phyloP scores from a whole-genome alignment of 345 rosid genomes.

The Populus nigra region DNA sequence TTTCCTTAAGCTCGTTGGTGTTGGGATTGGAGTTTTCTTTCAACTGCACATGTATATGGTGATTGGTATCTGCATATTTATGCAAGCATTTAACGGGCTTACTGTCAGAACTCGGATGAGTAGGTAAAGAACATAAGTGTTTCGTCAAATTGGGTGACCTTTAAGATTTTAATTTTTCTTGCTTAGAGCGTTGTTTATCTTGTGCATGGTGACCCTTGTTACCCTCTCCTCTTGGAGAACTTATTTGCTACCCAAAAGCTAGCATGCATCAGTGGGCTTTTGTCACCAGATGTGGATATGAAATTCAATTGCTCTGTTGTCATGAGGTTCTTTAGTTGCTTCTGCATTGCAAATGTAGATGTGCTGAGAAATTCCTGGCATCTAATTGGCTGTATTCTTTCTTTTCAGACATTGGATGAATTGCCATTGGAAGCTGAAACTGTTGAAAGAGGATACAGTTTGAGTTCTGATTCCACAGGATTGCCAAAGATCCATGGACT shows the following conservation, averaged over 20 bases:
- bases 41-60: not conserved
- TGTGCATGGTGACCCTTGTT: not conserved
- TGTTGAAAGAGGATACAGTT: slow-evolving; percentile 73
- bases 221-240: not conserved
- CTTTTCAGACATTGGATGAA: slow-evolving; percentile 78
- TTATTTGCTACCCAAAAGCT: not conserved
- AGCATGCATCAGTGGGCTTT: not conserved
- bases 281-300: not conserved
- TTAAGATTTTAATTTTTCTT: not conserved
- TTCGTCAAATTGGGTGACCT: too few species aligned
- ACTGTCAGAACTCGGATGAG: not conserved
- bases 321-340: not conserved
- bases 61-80: not conserved
- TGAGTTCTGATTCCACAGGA: slow-evolving; percentile 66
- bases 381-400: not conserved
- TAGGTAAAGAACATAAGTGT: too few species aligned
- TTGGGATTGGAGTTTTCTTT: not conserved
- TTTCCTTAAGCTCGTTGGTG: not conserved
- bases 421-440: slow-evolving; percentile 88
- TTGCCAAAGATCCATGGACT: slow-evolving; percentile 76
- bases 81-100: not conserved
- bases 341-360: not conserved
- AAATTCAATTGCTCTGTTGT: not conserved
- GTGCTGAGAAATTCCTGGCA: not conserved
- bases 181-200: not conserved